These are phyloP conservation scores for Pichia sp. DNA, from an alignment of 1,139 yeast species.

Conservation along the genomic window DNA sequence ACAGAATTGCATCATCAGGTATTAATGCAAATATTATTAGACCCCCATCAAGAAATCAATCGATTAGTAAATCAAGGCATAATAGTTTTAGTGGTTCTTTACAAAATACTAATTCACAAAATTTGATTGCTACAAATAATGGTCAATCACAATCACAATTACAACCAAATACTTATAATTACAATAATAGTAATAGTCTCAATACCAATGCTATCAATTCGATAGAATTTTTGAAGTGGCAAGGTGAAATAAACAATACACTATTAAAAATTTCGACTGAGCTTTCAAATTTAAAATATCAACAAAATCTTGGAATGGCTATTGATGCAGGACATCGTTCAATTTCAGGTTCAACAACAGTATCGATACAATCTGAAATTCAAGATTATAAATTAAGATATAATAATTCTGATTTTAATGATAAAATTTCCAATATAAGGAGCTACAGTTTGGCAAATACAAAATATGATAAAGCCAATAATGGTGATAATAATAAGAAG, in stretches of 20 bases:
- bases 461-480: too few relatives aligned
- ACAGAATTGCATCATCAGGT: constrained; percentile 27
- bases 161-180: neutral
- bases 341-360: constrained; percentile 11
- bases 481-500: too few relatives aligned
- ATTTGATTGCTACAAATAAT: too few relatives aligned
- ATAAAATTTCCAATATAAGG: neutral
- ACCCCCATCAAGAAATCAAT: constrained; percentile 26
- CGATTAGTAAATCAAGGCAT: constrained; percentile 16
- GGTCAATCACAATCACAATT: neutral
- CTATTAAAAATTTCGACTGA: constrained; percentile 26
- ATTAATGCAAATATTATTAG: constrained; percentile 23
- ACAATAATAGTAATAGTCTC: neutral
- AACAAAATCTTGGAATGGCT: neutral
- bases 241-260: constrained; percentile 28
- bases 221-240: constrained; percentile 29
- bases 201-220: constrained; percentile 2
- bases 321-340: constrained; percentile 13
- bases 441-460: neutral
- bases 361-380: constrained; percentile 6
- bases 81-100: constrained; percentile 14
- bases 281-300: constrained; percentile 19
- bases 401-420: neutral
- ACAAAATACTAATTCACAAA: too few relatives aligned
- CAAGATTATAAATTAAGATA: constrained; percentile 9